Evolutionary conservation across 257 asterid genomes (phyloP).

Genomic region (Nicotiana benthamiana): DNA sequence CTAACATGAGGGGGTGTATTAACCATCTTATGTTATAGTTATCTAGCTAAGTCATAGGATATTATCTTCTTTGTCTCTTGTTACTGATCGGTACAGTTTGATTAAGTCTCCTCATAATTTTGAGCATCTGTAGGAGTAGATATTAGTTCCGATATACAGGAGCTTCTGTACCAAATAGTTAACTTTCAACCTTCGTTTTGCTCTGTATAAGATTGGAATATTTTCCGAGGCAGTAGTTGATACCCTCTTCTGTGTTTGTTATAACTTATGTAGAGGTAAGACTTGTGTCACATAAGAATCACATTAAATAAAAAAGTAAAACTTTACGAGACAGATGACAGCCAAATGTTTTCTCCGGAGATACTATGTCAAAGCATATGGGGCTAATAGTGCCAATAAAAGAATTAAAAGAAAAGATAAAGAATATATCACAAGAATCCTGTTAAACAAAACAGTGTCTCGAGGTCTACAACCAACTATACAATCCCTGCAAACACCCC

Average conservation of each 20-base stretch:
- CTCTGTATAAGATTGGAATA: too few relatives aligned
- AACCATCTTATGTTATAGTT: too few relatives aligned
- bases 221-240: too few relatives aligned
- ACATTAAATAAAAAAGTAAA: background rate
- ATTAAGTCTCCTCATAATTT: too few relatives aligned
- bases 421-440: background rate
- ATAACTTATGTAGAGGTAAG: background rate
- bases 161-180: too few relatives aligned
- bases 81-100: too few relatives aligned
- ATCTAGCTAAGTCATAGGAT: too few relatives aligned
- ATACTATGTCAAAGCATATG: background rate
- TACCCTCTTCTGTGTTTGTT: background rate
- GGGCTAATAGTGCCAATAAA: background rate
- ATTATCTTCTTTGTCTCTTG: too few relatives aligned
- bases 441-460: background rate
- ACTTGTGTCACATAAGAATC: background rate
- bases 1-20: too few relatives aligned
- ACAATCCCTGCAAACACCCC: constrained; percentile 3
- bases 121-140: too few relatives aligned
- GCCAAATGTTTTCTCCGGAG: background rate
- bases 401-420: background rate
- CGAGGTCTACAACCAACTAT: background rate
- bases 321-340: background rate
- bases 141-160: too few relatives aligned
- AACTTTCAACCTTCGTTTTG: too few relatives aligned